These are phyloP conservation scores for Urostyla sp. DNA, from an alignment of 73 alveolate species.

Conservation along the genomic window DNA sequence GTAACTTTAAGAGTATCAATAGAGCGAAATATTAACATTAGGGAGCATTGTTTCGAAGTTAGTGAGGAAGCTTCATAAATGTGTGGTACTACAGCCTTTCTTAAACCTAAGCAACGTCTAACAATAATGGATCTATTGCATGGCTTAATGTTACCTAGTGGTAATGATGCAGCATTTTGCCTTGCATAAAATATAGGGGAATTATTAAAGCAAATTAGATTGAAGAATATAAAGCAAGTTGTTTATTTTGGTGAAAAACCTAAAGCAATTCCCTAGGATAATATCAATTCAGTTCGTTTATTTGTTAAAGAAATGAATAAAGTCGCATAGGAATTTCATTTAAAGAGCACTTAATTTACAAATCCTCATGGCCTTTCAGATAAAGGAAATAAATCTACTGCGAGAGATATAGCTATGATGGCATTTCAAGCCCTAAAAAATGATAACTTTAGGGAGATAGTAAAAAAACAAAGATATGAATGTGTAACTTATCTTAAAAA, in stretches of 20 bases:
- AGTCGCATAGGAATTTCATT: conserved; percentile 30
- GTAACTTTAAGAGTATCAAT: conserved; percentile 31
- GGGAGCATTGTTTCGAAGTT: conserved; percentile 35
- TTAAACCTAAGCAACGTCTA: conserved; percentile 70
- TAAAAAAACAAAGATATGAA: conserved; percentile 37
- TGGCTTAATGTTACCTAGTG: conserved; percentile 86
- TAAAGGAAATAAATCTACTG: conserved; percentile 51
- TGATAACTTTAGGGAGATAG: conserved; percentile 20
- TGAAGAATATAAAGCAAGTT: conserved; percentile 18
- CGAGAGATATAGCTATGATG: conserved; percentile 39
- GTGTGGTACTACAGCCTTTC: conserved; percentile 83
- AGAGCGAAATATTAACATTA: conserved; percentile 44
- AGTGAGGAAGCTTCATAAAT: conserved; percentile 61
- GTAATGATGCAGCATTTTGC: conserved; percentile 83
- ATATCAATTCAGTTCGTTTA: conserved; percentile 27
- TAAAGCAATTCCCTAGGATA: neutral
- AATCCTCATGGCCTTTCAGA: conserved; percentile 66
- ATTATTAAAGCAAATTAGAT: conserved; percentile 22
- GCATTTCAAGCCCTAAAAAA: conserved; percentile 47
- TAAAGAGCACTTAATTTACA: conserved; percentile 40
- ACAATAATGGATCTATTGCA: conserved; percentile 73
- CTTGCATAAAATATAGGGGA: conserved; percentile 78
- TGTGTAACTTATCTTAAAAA: conserved; percentile 36
- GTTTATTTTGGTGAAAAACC: conserved; percentile 29
- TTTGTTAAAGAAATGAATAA: conserved; percentile 77